phyloP scores from a whole-genome alignment of 2,329 filamentous ascomycete species.

The Teratosphaeria destructans region DNA sequence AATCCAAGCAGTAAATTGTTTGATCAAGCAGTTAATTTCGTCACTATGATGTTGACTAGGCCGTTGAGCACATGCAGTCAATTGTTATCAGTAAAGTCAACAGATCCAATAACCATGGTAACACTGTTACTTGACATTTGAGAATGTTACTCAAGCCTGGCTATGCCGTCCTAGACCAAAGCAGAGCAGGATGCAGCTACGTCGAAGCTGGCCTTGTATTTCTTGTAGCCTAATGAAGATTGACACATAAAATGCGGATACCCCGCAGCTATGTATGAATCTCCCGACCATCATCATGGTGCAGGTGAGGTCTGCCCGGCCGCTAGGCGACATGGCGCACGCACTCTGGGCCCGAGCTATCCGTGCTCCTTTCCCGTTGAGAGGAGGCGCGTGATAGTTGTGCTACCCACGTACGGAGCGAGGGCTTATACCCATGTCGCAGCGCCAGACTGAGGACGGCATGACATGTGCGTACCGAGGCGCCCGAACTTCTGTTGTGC shows the following conservation, averaged over 20 bases:
- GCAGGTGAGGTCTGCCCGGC: too few relatives aligned
- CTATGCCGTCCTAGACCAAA: neutral
- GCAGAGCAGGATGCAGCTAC: neutral
- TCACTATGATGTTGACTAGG: too few relatives aligned
- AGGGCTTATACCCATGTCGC: neutral
- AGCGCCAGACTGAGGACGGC: neutral
- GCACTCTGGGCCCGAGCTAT: neutral
- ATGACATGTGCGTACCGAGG: too few relatives aligned
- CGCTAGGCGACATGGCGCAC: neutral
- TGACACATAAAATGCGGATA: neutral
- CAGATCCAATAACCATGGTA: too few relatives aligned
- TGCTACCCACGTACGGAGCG: neutral
- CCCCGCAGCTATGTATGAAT: too few relatives aligned
- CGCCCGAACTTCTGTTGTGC: too few relatives aligned
- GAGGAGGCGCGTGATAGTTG: neutral
- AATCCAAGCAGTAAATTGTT: too few relatives aligned
- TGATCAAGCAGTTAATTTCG: too few relatives aligned
- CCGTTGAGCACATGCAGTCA: too few relatives aligned
- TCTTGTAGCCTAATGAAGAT: neutral
- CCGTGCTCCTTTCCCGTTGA: neutral
- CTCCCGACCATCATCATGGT: too few relatives aligned
- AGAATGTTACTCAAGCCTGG: neutral
- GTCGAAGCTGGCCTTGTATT: neutral
- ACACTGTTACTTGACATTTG: neutral
- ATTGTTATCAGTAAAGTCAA: too few relatives aligned